These are phyloP conservation scores for Fraxinus sp. DNA, from an alignment of 305 asterid species.

Conservation along the genomic window DNA sequence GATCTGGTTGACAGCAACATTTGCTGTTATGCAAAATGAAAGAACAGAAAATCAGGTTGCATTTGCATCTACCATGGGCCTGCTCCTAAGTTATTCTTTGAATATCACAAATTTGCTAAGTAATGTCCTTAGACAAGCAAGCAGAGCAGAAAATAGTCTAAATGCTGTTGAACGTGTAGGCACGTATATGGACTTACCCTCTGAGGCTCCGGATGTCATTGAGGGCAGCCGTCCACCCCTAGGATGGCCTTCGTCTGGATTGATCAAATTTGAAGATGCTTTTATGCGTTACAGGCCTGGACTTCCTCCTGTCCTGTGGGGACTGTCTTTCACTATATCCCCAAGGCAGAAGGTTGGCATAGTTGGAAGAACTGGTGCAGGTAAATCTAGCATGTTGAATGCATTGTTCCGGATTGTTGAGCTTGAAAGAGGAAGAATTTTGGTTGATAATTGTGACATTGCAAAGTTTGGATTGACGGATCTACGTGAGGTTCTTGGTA, in stretches of 20 bases:
- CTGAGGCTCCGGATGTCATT: slow-evolving; percentile 73
- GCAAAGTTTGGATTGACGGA: slow-evolving; percentile 77
- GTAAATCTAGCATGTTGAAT: slow-evolving; percentile 96
- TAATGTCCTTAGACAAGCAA: slow-evolving; percentile 77
- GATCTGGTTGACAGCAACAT: slow-evolving; percentile 95
- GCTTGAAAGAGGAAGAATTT: slow-evolving; percentile 74
- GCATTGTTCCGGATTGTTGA: slow-evolving; percentile 89
- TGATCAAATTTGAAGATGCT: slow-evolving; percentile 71
- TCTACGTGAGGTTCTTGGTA: slow-evolving; percentile 83
- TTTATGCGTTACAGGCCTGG: slow-evolving; percentile 76
- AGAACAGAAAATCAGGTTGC: slow-evolving; percentile 75
- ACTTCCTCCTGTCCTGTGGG: slow-evolving; percentile 84
- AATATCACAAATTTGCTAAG: slow-evolving; percentile 78
- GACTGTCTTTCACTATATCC: slow-evolving; percentile 66
- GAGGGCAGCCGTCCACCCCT: slow-evolving; percentile 76
- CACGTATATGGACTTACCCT: slow-evolving; percentile 78
- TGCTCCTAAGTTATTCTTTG: slow-evolving; percentile 90
- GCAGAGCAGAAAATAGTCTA: slow-evolving; percentile 89
- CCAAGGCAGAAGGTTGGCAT: slow-evolving; percentile 84
- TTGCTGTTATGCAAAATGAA: slow-evolving; percentile 88
- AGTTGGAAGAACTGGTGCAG: slow-evolving; percentile 98
- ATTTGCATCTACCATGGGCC: slow-evolving; percentile 94
- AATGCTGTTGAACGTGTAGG: slow-evolving; percentile 96
- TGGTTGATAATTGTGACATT: slow-evolving; percentile 72
- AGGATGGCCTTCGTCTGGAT: slow-evolving; percentile 93